These are phyloP conservation scores for Phytophthora colocasiae DNA, from an alignment of 352 stramenopile genomes.

Conservation along the genomic window DNA sequence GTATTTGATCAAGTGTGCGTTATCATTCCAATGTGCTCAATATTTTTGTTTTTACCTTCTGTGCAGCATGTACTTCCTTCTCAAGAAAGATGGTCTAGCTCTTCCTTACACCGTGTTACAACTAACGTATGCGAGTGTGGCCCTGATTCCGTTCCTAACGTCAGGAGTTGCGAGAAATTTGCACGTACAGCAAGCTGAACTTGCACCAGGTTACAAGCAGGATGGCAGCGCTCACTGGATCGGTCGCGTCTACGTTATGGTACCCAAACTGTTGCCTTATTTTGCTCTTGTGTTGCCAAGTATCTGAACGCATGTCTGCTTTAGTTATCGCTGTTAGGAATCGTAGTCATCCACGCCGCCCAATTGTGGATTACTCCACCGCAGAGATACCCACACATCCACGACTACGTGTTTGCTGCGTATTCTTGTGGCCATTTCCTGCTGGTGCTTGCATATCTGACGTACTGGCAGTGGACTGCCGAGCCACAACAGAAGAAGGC, in stretches of 20 bases:
- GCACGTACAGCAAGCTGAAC: conserved; percentile 20
- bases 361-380: conserved; percentile 59
- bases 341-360: conserved; percentile 60
- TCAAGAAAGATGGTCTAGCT: conserved; percentile 81
- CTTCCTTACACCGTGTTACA: conserved; percentile 79
- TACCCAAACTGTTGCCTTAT: conserved; percentile 26
- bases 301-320: conserved; percentile 19
- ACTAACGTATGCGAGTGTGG: conserved; percentile 53
- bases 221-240: conserved; percentile 44
- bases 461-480: conserved; percentile 86
- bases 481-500: conserved; percentile 28
- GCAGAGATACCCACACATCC: conserved; percentile 77
- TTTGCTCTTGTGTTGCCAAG: neutral
- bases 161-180: conserved; percentile 35
- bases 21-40: neutral
- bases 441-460: conserved; percentile 75
- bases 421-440: conserved; percentile 86
- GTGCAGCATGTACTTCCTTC: conserved; percentile 85
- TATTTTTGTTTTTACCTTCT: neutral
- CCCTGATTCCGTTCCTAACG: conserved; percentile 53
- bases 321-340: conserved; percentile 67
- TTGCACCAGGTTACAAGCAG: conserved; percentile 47
- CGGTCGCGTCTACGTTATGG: conserved; percentile 55
- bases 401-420: conserved; percentile 85
- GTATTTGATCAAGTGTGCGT: too few relatives aligned